Percentiles rank a stretch among this genome's conserved stretches.
Evolutionary conservation across 768 basidiomycete species (phyloP).

Genomic region (Amanita brunnescens): DNA sequence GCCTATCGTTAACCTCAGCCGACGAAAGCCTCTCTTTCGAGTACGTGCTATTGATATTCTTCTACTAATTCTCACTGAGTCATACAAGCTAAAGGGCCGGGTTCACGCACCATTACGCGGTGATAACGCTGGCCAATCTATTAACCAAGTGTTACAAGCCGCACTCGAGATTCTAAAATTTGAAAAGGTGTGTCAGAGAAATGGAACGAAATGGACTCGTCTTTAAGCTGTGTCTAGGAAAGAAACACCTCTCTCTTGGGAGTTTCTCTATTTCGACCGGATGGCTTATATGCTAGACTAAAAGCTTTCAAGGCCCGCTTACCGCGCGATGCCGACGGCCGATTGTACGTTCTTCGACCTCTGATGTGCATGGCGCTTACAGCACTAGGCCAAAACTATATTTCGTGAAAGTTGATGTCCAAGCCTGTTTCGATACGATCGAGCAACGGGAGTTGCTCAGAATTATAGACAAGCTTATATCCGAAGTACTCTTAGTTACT

Average conservation of each 20-base stretch:
- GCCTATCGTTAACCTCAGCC: constrained; percentile 85
- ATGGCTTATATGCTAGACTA: constrained; percentile 72
- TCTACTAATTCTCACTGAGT: neutral
- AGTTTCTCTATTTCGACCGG: constrained; percentile 72
- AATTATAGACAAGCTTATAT: constrained; percentile 66
- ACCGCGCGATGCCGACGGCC: constrained; percentile 29
- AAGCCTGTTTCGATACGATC: constrained; percentile 95
- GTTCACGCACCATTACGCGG: neutral
- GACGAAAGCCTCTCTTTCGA: constrained; percentile 31
- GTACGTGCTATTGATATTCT: neutral
- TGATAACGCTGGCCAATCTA: constrained; percentile 40
- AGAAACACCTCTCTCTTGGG: constrained; percentile 58
- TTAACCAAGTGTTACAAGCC: constrained; percentile 80
- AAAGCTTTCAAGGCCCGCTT: constrained; percentile 60
- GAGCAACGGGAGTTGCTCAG: constrained; percentile 77
- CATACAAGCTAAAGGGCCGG: constrained; percentile 2
- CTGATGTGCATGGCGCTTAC: neutral
- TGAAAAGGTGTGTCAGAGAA: constrained; percentile 55
- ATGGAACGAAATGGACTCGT: neutral
- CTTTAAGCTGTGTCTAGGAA: constrained; percentile 32
- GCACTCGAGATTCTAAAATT: constrained; percentile 84
- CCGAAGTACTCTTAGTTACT: constrained; percentile 40
- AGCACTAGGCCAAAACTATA: constrained; percentile 70
- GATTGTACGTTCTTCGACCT: constrained; percentile 32
- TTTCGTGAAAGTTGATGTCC: constrained; percentile 95